These are phyloP conservation scores for Sambucus nigra DNA, from an alignment of 129 eudicot genomes.

Conservation along the genomic window DNA sequence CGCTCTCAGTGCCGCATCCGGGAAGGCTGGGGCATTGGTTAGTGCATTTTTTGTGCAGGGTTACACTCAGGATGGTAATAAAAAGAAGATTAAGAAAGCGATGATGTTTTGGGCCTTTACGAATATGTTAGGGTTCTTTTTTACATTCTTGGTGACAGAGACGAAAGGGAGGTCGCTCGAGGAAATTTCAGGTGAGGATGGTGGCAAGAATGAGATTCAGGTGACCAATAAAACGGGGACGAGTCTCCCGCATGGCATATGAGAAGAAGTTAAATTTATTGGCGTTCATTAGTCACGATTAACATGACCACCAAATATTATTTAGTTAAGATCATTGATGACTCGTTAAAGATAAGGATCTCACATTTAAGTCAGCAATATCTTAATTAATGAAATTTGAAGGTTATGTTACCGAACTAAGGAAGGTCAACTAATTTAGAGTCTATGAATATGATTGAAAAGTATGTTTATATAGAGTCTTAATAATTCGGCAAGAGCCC, in stretches of 20 bases:
- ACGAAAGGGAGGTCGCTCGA: conserved; percentile 59
- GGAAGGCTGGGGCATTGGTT: conserved; percentile 62
- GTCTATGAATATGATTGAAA: no score
- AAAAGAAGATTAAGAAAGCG: conserved; percentile 22
- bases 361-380: no score
- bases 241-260: no score
- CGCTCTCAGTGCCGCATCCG: conserved; percentile 53
- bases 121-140: conserved; percentile 43
- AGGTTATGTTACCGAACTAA: no score
- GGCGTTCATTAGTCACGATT: no score
- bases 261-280: no score
- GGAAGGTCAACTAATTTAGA: no score
- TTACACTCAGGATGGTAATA: conserved; percentile 16
- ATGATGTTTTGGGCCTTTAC: conserved; percentile 41
- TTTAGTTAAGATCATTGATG: no score
- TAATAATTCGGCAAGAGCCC: conserved; percentile 4
- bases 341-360: no score
- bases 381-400: no score
- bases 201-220: conserved; percentile 20
- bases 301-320: no score
- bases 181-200: conserved; percentile 63
- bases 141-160: conserved; percentile 51
- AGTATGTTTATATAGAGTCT: no score
- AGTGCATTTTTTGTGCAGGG: conserved; percentile 44
- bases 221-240: conserved; percentile 22